Evolutionary conservation across 495 filamentous ascomycete genomes (phyloP).

Genomic region (Eremomyces bilateralis): DNA sequence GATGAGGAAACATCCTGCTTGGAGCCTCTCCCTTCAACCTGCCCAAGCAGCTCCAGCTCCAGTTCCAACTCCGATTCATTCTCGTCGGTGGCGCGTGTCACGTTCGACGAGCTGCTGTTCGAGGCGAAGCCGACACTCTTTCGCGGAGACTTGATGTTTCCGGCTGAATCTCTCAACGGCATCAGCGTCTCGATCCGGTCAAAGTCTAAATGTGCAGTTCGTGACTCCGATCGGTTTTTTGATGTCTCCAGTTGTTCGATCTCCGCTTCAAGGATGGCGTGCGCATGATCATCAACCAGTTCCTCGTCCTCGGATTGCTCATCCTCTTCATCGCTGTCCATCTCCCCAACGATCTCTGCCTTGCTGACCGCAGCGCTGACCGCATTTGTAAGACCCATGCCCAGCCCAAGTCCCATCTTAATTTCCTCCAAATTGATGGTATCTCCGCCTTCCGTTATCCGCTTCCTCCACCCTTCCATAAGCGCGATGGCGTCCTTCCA

Average conservation of each 20-base stretch:
- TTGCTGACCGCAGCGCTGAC: constrained; percentile 4
- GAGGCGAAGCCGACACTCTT: constrained; percentile 12
- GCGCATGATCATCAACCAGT: constrained; percentile 3
- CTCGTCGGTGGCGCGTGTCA: too few species aligned
- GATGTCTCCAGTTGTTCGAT: constrained; percentile 3
- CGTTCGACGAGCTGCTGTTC: too few species aligned
- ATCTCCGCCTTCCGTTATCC: constrained; percentile 57
- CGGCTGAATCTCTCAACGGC: constrained; percentile 13
- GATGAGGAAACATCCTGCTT: too few species aligned
- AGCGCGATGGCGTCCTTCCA: constrained; percentile 78
- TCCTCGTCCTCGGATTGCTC: constrained; percentile 6
- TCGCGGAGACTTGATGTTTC: constrained; percentile 13
- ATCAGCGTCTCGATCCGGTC: constrained; percentile 11
- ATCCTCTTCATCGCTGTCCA: constrained; percentile 7
- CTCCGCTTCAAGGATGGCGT: constrained; percentile 4
- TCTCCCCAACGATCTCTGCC: constrained; percentile 6
- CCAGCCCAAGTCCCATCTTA: constrained; percentile 38
- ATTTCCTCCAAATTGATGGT: constrained; percentile 69
- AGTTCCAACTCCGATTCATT: constrained; percentile 1
- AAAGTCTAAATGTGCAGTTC: too few species aligned
- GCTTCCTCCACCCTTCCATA: constrained; percentile 82
- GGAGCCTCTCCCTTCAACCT: too few species aligned
- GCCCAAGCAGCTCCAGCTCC: too few species aligned
- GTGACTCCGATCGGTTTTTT: too few species aligned
- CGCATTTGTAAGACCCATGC: constrained; percentile 2